These are phyloP conservation scores for Royoungia palumana DNA, from an alignment of 768 basidiomycete species.

Conservation along the genomic window DNA sequence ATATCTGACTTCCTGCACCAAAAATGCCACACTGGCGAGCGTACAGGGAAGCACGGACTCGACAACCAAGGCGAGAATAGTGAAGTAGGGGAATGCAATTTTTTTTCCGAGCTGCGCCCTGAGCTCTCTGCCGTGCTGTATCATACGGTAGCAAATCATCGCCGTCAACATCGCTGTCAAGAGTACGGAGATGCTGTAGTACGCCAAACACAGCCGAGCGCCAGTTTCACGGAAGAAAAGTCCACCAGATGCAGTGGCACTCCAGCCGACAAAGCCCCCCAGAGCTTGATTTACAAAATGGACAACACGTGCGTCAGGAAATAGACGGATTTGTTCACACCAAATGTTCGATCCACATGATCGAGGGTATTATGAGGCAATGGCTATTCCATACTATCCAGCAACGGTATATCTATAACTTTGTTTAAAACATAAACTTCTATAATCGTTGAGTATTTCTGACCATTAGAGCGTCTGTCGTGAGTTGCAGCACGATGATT, in stretches of 20 bases:
- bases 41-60: slow-evolving; percentile 16
- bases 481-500: slow-evolving; percentile 26
- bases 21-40: slow-evolving; percentile 3
- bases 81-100: slow-evolving; percentile 6
- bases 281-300: background rate
- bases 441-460: slow-evolving; percentile 2
- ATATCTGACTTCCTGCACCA: background rate
- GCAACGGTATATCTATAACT: slow-evolving; percentile 36
- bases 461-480: slow-evolving; percentile 28
- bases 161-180: slow-evolving; percentile 4
- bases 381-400: slow-evolving; percentile 30
- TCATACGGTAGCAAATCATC: slow-evolving; percentile 11
- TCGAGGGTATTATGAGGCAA: slow-evolving; percentile 5
- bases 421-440: background rate
- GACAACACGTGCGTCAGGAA: background rate
- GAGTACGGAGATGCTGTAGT: background rate
- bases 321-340: slow-evolving; percentile 3
- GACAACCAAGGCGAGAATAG: slow-evolving; percentile 5
- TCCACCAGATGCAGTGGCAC: background rate
- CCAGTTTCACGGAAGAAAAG: background rate
- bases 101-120: slow-evolving; percentile 1
- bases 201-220: slow-evolving; percentile 1
- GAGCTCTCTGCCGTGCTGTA: background rate
- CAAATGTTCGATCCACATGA: slow-evolving; percentile 14
- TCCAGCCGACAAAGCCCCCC: slow-evolving; percentile 1